A percentile compares a stretch with the other conserved stretches of the same genome.
phyloP scores from a whole-genome alignment of 2,329 filamentous ascomycete genomes.

The Emmonsia crescens region DNA sequence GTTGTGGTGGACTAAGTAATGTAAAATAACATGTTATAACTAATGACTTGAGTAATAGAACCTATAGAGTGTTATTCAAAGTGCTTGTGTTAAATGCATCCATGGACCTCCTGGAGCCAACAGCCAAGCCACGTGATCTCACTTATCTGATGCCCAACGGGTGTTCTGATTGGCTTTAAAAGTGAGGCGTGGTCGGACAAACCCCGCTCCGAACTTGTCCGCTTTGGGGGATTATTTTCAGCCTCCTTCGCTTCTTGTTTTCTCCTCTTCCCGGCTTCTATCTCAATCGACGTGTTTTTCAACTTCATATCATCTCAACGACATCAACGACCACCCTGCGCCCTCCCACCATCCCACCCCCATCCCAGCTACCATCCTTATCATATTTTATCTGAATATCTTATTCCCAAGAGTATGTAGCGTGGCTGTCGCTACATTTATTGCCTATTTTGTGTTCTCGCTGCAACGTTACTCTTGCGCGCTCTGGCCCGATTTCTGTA shows the following conservation, averaged over 20 bases:
- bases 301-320: too few relatives aligned
- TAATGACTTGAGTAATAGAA: too few relatives aligned
- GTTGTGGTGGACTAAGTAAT: too few relatives aligned
- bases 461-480: conserved; percentile 3
- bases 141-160: background rate
- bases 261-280: background rate
- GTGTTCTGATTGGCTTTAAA: background rate
- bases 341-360: background rate
- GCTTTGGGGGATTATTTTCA: background rate
- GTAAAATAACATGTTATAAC: too few relatives aligned
- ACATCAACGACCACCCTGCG: background rate
- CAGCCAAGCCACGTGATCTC: background rate
- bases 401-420: background rate
- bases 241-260: background rate
- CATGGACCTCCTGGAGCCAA: background rate
- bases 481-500: background rate
- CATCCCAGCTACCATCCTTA: background rate
- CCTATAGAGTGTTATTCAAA: too few relatives aligned
- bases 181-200: conserved; percentile 1
- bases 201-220: background rate
- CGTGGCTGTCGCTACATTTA: background rate
- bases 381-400: background rate
- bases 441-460: background rate
- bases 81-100: background rate
- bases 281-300: conserved; percentile 1